These are phyloP conservation scores for Colletotrichum plurivorum DNA, from an alignment of 2,329 filamentous ascomycete species.

Conservation along the genomic window DNA sequence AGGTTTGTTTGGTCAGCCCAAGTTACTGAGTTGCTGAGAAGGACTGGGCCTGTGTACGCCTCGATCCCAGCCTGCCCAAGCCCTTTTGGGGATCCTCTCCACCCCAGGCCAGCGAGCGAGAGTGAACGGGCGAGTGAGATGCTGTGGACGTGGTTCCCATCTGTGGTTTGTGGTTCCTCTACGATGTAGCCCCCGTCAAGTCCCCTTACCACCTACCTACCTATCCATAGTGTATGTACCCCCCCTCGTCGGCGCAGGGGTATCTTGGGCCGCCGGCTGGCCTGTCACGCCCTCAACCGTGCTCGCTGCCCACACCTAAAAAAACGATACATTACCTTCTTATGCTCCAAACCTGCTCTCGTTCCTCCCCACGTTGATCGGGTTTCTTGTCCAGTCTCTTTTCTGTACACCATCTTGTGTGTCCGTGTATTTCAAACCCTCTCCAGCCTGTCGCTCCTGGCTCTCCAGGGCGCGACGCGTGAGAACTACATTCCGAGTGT, in stretches of 20 bases:
- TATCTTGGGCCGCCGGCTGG: constrained; percentile 41
- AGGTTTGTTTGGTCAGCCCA: not conserved
- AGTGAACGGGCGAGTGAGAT: constrained; percentile 31
- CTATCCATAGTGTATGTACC: too few relatives aligned
- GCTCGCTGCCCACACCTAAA: constrained; percentile 33
- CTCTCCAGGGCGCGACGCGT: constrained; percentile 62
- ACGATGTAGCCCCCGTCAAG: constrained; percentile 27
- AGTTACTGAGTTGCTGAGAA: not conserved
- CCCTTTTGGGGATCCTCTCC: not conserved
- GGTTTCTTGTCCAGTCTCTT: constrained; percentile 46
- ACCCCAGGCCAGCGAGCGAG: constrained; percentile 10
- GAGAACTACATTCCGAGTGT: constrained; percentile 43
- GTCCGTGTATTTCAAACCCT: constrained; percentile 48
- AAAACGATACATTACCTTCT: constrained; percentile 39
- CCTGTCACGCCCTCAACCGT: constrained; percentile 34
- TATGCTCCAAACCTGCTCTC: constrained; percentile 31
- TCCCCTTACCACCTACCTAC: not conserved
- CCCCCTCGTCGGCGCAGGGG: constrained; percentile 35
- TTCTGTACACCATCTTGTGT: constrained; percentile 47
- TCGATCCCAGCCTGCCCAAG: not conserved
- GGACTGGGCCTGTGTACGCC: not conserved
- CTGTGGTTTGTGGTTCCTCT: constrained; percentile 27
- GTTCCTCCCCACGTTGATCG: constrained; percentile 38
- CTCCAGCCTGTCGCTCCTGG: constrained; percentile 59
- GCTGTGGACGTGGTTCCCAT: constrained; percentile 22